These are phyloP conservation scores for Scheffersomyces stipitis DNA, from an alignment of 805 yeast species.

Conservation along the genomic window DNA sequence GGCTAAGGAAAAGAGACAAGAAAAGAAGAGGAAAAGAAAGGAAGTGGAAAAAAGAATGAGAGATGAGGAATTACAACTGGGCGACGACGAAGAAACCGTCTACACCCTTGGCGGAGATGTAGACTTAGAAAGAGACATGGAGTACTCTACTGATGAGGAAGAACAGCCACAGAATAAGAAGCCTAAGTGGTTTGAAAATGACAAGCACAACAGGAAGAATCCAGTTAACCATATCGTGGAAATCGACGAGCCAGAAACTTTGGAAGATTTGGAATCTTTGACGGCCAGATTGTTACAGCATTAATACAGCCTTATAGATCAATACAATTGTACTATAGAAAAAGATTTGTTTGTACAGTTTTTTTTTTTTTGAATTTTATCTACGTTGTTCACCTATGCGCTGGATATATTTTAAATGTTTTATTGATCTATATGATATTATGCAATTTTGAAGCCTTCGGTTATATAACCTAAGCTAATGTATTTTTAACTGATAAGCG, in stretches of 20 bases:
- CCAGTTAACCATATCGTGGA: slow-evolving; percentile 53
- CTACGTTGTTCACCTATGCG: no score
- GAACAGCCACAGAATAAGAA: slow-evolving; percentile 37
- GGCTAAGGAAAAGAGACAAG: slow-evolving; percentile 76
- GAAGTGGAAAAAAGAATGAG: slow-evolving; percentile 64
- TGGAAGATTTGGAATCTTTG: slow-evolving; percentile 92
- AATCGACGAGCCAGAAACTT: slow-evolving; percentile 82
- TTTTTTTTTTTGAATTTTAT: neutral
- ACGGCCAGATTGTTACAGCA: slow-evolving; percentile 50
- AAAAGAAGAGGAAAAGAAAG: slow-evolving; percentile 84
- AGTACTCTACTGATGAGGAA: slow-evolving; percentile 26
- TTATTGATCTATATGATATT: slow-evolving; percentile 4
- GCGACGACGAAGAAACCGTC: slow-evolving; percentile 32
- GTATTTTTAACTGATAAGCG: no score
- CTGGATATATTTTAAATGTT: no score
- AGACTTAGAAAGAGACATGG: slow-evolving; percentile 51
- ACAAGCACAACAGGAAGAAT: slow-evolving; percentile 18
- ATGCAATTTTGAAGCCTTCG: no score
- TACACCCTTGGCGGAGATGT: slow-evolving; percentile 28
- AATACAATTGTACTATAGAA: neutral
- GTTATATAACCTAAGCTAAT: no score
- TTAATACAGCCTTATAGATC: slow-evolving; percentile 3
- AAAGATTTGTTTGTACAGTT: neutral
- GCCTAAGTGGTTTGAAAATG: slow-evolving; percentile 52
- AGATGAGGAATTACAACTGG: slow-evolving; percentile 33